Evolutionary conservation across 805 yeast genomes (phyloP), one percentile per base, ranked within the genome.

Genomic region (Yarrowia sp.): DNA sequence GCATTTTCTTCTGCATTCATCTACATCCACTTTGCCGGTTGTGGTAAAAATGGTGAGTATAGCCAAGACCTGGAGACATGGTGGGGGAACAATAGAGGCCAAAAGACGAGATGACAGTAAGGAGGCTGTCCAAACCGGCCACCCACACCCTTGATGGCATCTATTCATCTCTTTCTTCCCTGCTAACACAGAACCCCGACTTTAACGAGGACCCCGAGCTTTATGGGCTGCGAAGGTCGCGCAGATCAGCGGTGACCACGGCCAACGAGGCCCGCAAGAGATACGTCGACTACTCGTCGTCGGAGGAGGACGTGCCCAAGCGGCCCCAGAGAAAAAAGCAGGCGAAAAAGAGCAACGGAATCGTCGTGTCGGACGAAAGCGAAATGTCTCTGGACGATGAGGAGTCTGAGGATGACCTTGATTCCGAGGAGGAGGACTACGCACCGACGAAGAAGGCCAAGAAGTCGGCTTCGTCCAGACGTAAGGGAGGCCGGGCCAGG

Each of bases 211-310:
- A 74, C 70, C 81, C 83, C 9, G 82, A 78, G 72, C 77, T 81
- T 35, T 81, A 80, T 70, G 84, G 84, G 14, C 75, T 81, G 42
- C 75, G 84, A 19, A 75, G 84, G 49, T 76, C 80, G 65, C 73
- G 78, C 11, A 75, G 82, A n/a, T 72, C 78, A 10, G 79, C 77
- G 68, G 67, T 69, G n/a, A 46, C 71, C 14, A 72, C 71, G 36
- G 73, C 71, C 46, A 72, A 69, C 35, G 59, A 56, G 26, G 67
- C 69, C 50, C 56, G 65, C 22, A 70, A 69, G 53, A 69, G 69
- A 46, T 53, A 53, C 36, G 59, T 43, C 35, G 61, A 65, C 50
- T 65, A 65, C 52, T 50, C 61, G 26, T 50, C 59, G 19, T 50
- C 59, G 43, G 59, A 50, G n/a, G 68, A 65, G 19, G 68, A 52